phyloP scores from a whole-genome alignment of 1,284 basidiomycete species.

The Quambalaria eucalypti region DNA sequence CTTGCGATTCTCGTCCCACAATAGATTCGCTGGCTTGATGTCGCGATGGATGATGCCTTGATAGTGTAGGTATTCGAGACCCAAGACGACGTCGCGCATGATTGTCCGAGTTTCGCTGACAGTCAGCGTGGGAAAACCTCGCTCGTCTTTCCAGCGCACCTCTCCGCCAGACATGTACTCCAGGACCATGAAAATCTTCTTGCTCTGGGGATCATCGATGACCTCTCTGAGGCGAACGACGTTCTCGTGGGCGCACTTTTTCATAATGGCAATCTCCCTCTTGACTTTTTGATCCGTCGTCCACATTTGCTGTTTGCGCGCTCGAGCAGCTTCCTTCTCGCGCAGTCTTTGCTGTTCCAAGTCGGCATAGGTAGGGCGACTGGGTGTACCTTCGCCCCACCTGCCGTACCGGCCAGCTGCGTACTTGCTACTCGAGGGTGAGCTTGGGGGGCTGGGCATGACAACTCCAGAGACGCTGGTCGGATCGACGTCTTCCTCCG shows the following conservation, averaged over 20 bases:
- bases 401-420: slow-evolving; percentile 9
- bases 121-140: slow-evolving; percentile 60
- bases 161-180: slow-evolving; percentile 93
- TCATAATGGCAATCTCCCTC: slow-evolving; percentile 87
- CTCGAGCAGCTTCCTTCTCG: slow-evolving; percentile 28
- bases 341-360: slow-evolving; percentile 17
- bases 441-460: not conserved
- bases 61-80: slow-evolving; percentile 86
- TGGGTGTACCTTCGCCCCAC: slow-evolving; percentile 10
- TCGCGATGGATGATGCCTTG: slow-evolving; percentile 98
- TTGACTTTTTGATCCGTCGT: slow-evolving; percentile 43
- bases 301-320: slow-evolving; percentile 29
- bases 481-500: too few species aligned
- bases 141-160: slow-evolving; percentile 66
- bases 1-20: slow-evolving; percentile 66
- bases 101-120: slow-evolving; percentile 75
- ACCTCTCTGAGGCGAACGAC: slow-evolving; percentile 87
- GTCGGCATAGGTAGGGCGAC: slow-evolving; percentile 9
- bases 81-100: slow-evolving; percentile 82
- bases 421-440: not conserved
- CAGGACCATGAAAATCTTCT: slow-evolving; percentile 93
- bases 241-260: slow-evolving; percentile 77
- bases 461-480: not conserved
- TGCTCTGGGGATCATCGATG: slow-evolving; percentile 81
- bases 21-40: slow-evolving; percentile 94